Conservation (phyloP, 2,329 filamentous ascomycete genomes). For the Pseudocercospora pini-densiflorae region DNA sequence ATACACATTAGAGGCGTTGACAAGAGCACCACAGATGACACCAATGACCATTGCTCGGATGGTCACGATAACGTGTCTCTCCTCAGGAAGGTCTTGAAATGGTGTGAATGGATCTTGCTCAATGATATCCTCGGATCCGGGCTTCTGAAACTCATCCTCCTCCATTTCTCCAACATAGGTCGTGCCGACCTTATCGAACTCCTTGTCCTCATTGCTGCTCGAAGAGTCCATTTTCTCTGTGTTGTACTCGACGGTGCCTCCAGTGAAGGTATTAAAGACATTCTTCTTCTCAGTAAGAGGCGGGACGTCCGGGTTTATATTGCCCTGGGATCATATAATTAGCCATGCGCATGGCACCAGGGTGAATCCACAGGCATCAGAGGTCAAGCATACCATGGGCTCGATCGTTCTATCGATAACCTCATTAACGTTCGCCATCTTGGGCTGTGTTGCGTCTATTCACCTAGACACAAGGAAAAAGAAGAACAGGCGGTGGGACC, state of each 20-base stretch:
- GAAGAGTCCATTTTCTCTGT: constrained; percentile 8
- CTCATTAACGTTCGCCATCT: constrained; percentile 38
- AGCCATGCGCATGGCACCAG: neutral
- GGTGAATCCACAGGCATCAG: neutral
- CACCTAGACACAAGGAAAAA: constrained; percentile 16
- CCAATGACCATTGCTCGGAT: constrained; percentile 61
- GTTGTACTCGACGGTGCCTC: constrained; percentile 14
- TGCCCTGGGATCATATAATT: constrained; percentile 21
- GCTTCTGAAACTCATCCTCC: constrained; percentile 35
- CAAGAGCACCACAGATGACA: constrained; percentile 61
- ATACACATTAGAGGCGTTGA: constrained; percentile 67
- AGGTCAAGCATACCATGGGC: constrained; percentile 33
- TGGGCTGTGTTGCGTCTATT: constrained; percentile 16
- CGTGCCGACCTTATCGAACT: constrained; percentile 34
- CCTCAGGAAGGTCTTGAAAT: constrained; percentile 49
- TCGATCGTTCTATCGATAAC: constrained; percentile 40
- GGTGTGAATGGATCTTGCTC: constrained; percentile 47
- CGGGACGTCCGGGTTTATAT: constrained; percentile 37
- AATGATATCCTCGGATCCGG: constrained; percentile 35
- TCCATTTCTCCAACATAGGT: constrained; percentile 36
- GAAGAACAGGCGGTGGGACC: neutral
- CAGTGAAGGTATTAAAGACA: constrained; percentile 38
- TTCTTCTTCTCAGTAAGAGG: constrained; percentile 44
- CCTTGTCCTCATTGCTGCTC: constrained; percentile 24
- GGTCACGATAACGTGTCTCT: constrained; percentile 58